Base-by-base conservation (phyloP, 768 basidiomycete genomes). In the Rhodotorula graminis region DNA sequence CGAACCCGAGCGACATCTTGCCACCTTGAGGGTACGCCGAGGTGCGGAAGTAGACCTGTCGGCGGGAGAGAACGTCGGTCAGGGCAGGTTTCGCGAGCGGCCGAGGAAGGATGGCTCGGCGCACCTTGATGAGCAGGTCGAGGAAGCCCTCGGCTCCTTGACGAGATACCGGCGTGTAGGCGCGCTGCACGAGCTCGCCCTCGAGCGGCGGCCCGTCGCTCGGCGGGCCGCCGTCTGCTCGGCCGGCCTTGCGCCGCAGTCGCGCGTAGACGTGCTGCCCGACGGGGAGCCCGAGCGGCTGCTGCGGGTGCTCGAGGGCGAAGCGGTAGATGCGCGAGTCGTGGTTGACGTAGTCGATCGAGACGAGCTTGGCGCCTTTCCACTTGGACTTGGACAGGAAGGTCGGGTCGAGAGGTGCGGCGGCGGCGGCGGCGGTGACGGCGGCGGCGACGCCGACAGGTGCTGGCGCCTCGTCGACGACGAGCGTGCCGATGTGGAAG, bases 221-320 rank as follows among this genome's bases (percentile, higher is more conserved):
- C 53, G 21, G 16, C 52, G 33, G 21, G n/a, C 52, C 37, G 33
- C 1, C 61, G 27, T n/a, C 61, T 27, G 58, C 31, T 0, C 53
- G n/a, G 3, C 27, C 25, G 7, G 64, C 66, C 62, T 84, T 84
- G 58, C 82, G 77, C 40, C 79, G 78, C 23, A 87, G 77, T 3
- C 87, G 83, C 12, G 85, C 83, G 72, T 85, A 86, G 58, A 87
- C 84, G 72, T 88, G 87, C 64, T 87, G 86, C 9, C 87, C 87
- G n/a, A 84, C 82, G 0, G 85, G 85, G 21, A 88, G 80, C 16
- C 87, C 87, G 11, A 88, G 81, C 12, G 78, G 76, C 70, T 85
- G 85, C 9, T 83, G 80, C 2, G 75, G 68, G 29, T 78, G 71
- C 12, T 82, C 81, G 11, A 88, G 80, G 19, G 81, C 81, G 76